Evolutionary conservation across 1,284 basidiomycete genomes (phyloP), one percentile per base, ranked within the genome.

Genomic region (Naganishia sp.): DNA sequence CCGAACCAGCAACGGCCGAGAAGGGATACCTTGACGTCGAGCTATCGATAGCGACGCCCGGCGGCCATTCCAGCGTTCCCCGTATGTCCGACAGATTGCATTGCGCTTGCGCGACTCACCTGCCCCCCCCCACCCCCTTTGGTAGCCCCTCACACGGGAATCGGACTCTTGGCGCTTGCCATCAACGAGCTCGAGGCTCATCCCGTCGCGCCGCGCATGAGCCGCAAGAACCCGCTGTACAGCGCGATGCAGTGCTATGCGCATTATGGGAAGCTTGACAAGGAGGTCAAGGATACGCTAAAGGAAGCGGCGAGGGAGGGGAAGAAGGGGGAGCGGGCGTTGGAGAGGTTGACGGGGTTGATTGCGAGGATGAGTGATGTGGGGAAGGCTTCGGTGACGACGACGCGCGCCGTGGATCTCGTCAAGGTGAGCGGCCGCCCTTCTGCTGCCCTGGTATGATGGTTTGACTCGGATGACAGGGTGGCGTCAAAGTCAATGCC

Each of bases 31-130:
- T 86, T 47, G 84, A 88, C 69, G 81, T 86, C 31, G 81, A 81
- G 28, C 75, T 88, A 46, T 78, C 82, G 18, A 83, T 88, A 18
- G 72, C 81, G 23, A 84, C 86, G 2, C 81, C 83, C 1, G 88
- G 88, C 10, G 88, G 89, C 0, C 88, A 89, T 74, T 87, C 86
- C 5, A 87, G 85, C 58, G 79, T 82, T 10, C 87, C 87, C 18
- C 86, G 86, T 35, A 68, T 76, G 42, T 72, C 39, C n/a, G n/a
- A n/a, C n/a, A n/a, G n/a, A n/a, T n/a, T n/a, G n/a, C n/a, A n/a
- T n/a, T n/a, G n/a, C n/a, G n/a, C n/a, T n/a, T n/a, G n/a, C n/a
- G n/a, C n/a, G n/a, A n/a, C n/a, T n/a, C n/a, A n/a, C n/a, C n/a
- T n/a, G n/a, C n/a, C n/a, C n/a, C n/a, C n/a, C n/a, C n/a, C n/a